Conservation (phyloP, 2,329 filamentous ascomycete species). For the Clonostachys chloroleuca region DNA sequence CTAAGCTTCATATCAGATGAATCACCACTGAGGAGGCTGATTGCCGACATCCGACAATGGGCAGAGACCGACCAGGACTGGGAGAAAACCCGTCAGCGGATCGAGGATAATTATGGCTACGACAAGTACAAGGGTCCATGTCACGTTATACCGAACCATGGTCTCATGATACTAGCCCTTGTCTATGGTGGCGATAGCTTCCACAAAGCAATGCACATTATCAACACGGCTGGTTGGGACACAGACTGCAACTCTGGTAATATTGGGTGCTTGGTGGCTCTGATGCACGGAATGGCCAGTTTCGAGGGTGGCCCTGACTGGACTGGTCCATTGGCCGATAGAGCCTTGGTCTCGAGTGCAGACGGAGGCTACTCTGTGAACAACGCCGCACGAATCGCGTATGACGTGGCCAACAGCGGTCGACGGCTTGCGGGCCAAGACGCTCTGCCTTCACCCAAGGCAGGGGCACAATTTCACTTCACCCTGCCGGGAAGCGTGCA, state of each 20-base stretch:
- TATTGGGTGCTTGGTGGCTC: conserved; percentile 23
- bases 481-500: conserved; percentile 26
- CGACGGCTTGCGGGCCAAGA: conserved; percentile 11
- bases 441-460: conserved; percentile 15
- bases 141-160: conserved; percentile 27
- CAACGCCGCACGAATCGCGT: conserved; percentile 22
- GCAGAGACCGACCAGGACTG: conserved; percentile 16
- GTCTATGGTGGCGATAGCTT: conserved; percentile 19
- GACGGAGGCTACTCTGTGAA: conserved; percentile 28
- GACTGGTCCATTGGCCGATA: conserved; percentile 24
- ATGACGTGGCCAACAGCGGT: conserved; percentile 19
- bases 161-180: conserved; percentile 23
- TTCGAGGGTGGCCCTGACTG: conserved; percentile 21
- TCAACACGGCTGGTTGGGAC: conserved; percentile 28
- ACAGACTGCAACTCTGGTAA: conserved; percentile 32
- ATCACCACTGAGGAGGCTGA: conserved; percentile 16
- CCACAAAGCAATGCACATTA: conserved; percentile 24
- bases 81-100: conserved; percentile 22
- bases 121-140: conserved; percentile 22
- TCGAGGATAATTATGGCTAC: conserved; percentile 19
- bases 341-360: conserved; percentile 24
- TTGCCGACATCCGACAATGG: conserved; percentile 18
- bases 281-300: conserved; percentile 22
- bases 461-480: conserved; percentile 29
- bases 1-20: conserved; percentile 15